Percentiles rank a stretch among this genome's conserved stretches.
Conservation (phyloP, 345 rosid species). For the Ceriops decandra region DNA sequence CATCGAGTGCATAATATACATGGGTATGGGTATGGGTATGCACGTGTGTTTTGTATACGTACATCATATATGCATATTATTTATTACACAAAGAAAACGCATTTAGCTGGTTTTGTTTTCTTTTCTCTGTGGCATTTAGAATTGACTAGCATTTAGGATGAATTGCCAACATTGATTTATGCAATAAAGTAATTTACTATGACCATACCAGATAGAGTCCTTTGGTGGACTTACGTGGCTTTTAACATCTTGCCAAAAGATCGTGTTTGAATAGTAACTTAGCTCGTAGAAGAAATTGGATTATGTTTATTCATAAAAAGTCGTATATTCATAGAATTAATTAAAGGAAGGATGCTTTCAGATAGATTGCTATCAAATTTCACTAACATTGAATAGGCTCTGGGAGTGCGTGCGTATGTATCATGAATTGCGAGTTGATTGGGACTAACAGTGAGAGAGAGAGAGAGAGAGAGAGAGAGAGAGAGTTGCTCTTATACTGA, state of each 20-base stretch:
- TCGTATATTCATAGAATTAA: neutral
- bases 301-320: neutral
- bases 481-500: neutral
- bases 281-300: neutral
- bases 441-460: neutral
- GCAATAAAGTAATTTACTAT: slow-evolving; percentile 2
- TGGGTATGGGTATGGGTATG: no score
- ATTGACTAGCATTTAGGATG: slow-evolving; percentile 11
- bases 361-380: slow-evolving; percentile 10
- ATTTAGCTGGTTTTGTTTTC: no score
- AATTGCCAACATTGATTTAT: slow-evolving; percentile 4
- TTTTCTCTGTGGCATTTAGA: neutral
- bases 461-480: neutral
- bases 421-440: neutral
- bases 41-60: no score
- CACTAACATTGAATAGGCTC: neutral
- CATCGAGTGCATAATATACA: no score
- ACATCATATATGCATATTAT: no score
- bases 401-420: no score
- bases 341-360: slow-evolving; percentile 18
- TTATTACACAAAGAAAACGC: no score
- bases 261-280: slow-evolving; percentile 28
- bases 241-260: neutral
- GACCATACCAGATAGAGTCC: slow-evolving; percentile 10
- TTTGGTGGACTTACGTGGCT: slow-evolving; percentile 6